Base-by-base conservation (phyloP, 2,329 filamentous ascomycete genomes). In the Niveomyces coronatus region DNA sequence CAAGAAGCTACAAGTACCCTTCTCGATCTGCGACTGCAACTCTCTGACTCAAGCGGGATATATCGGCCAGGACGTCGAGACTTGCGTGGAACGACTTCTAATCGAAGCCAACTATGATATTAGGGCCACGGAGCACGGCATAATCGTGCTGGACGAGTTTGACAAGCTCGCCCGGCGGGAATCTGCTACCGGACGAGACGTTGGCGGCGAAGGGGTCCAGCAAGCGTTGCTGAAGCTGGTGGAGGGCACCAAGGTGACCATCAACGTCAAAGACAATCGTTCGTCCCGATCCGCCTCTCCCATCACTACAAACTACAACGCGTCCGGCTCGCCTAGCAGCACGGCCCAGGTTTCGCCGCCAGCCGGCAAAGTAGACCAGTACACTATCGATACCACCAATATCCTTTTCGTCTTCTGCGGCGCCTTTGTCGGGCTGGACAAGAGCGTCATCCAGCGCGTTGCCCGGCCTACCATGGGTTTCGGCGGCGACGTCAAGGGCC, bases 391-490 rank as follows among this genome's bases (percentile, higher is more conserved):
- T 50, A 98, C 91, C 0, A 88, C 87, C 47, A 95, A 96, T 50
- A 96, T 98, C 43, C 73, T 98, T 19, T 98, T 98, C 62, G 87
- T 98, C 29, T 94, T 91, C 57, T 93, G 88, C 10, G 91, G 91
- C 14, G 91, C 91, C 14, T 98, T 98, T 55, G 84, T 93, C 24
- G 89, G 88, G 3, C 68, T 96, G 1, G 85, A 95, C 52, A 94
- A 93, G 56, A 74, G 82, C 23, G 76, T 98, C 34, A 68, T 94
- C 43, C 82, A 87, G 42, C 79, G 91, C n/a, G 81, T 96, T 31
- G 82, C 86, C 10, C 86, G 83, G 53, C 73, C 75, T 0, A 83
- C 85, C 3, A 89, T 98, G 48, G 91, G 91, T 1, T 98, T 98
- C 51, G 88, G 88, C 5, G 87, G 88, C 4, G 79, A 82, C 16